These are phyloP conservation scores for Rhizopus delemar DNA, from an alignment of 371 early-diverging fungal genomes.

Conservation along the genomic window DNA sequence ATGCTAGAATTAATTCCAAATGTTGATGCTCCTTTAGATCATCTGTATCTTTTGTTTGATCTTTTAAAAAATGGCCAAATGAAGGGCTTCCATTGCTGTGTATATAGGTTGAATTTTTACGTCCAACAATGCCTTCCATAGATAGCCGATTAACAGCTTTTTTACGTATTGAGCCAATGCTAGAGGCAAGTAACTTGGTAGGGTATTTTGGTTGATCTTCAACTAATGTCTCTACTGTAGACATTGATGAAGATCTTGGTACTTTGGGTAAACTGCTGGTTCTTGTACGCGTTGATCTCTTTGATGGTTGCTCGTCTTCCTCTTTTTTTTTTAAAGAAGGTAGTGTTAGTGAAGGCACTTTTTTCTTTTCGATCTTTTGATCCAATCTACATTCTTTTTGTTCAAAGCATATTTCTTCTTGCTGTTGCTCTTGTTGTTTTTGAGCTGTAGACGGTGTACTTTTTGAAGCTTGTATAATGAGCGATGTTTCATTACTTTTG, in stretches of 20 bases:
- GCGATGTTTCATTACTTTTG: neutral
- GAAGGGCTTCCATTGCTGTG: neutral
- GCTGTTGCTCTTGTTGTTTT: neutral
- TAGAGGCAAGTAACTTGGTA: conserved; percentile 3
- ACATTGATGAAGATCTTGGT: conserved; percentile 26
- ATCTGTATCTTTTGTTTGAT: conserved; percentile 4
- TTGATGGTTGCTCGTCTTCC: neutral
- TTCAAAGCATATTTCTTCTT: neutral
- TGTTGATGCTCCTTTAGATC: conserved; percentile 10
- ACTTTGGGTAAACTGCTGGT: conserved; percentile 32
- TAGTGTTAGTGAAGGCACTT: conserved; percentile 25
- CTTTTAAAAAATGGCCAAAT: conserved; percentile 22
- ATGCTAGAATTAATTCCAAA: conserved; percentile 39
- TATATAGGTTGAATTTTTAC: conserved; percentile 7
- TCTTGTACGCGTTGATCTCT: conserved; percentile 3
- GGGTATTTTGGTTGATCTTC: conserved; percentile 4
- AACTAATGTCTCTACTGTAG: conserved; percentile 15
- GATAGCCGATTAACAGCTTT: conserved; percentile 36
- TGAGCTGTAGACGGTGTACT: conserved; percentile 14
- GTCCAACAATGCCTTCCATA: conserved; percentile 32
- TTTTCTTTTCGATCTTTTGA: neutral
- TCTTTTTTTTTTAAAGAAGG: conserved; percentile 25
- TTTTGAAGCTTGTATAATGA: conserved; percentile 19
- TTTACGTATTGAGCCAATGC: conserved; percentile 35
- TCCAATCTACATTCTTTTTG: conserved; percentile 1